Conservation (phyloP, 2,329 filamentous ascomycete species). For the Lasiodiplodia sp. region DNA sequence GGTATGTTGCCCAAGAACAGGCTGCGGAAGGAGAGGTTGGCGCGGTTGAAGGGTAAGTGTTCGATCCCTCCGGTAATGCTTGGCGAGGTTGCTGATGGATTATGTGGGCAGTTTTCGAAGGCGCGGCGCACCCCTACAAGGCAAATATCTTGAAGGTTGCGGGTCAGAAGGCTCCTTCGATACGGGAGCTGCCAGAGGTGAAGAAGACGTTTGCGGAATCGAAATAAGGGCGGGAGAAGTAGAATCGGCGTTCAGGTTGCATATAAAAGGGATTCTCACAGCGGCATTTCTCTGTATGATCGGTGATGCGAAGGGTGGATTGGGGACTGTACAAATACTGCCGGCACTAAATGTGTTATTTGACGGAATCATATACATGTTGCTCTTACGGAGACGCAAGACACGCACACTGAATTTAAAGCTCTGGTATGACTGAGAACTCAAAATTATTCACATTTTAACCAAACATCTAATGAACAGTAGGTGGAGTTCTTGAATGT, state of each 20-base stretch:
- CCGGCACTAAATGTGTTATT: conserved; percentile 1
- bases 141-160: conserved; percentile 80
- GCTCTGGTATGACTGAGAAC: not conserved
- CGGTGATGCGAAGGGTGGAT: not conserved
- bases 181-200: conserved; percentile 45
- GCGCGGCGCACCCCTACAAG: conserved; percentile 89
- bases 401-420: not conserved
- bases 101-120: conserved; percentile 74
- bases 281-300: conserved; percentile 23
- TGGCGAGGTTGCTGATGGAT: not conserved
- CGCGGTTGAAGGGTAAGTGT: conserved; percentile 77
- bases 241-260: conserved; percentile 26
- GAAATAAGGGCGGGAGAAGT: conserved; percentile 15
- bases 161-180: conserved; percentile 53
- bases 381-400: not conserved
- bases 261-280: conserved; percentile 13
- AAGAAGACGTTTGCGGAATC: conserved; percentile 44
- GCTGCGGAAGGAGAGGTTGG: conserved; percentile 84
- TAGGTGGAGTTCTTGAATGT: not conserved
- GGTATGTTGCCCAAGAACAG: conserved; percentile 99
- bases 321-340: conserved; percentile 4
- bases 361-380: not conserved
- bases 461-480: not conserved
- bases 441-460: too few species aligned
- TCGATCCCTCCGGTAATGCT: conserved; percentile 1